Evolutionary conservation across 2,329 filamentous ascomycete genomes (phyloP).

Genomic region (Neonectria magnoliae): DNA sequence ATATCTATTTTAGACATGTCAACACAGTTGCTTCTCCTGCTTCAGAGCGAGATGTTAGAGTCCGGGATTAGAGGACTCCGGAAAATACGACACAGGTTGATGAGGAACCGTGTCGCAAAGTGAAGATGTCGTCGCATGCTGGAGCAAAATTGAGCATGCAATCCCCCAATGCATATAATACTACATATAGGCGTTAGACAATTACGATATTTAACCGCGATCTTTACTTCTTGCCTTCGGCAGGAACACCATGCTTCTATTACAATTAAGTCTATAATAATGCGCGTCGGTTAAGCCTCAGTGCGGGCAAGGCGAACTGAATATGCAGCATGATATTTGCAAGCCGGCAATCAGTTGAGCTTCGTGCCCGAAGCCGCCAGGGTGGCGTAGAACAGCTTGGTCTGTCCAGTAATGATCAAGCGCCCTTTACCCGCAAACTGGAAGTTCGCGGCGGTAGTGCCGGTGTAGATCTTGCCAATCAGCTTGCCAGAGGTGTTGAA

Average conservation of each 20-base stretch:
- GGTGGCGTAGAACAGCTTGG: constrained; percentile 47
- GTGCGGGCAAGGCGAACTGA: neutral
- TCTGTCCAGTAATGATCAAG: constrained; percentile 50
- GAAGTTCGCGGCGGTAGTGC: constrained; percentile 57
- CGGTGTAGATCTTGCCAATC: constrained; percentile 66
- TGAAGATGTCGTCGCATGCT: too few relatives aligned
- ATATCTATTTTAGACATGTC: too few relatives aligned
- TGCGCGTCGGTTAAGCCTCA: neutral
- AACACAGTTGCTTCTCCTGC: too few relatives aligned
- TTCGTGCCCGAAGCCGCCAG: constrained; percentile 32
- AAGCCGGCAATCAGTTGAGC: constrained; percentile 13
- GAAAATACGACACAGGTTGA: neutral
- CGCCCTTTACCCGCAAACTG: constrained; percentile 53
- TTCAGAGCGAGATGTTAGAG: too few relatives aligned
- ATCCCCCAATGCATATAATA: too few relatives aligned
- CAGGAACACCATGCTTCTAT: neutral
- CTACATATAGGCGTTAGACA: neutral
- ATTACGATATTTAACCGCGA: neutral
- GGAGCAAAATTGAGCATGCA: neutral
- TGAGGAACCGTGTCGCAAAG: neutral
- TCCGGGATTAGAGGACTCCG: too few relatives aligned
- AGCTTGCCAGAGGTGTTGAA: constrained; percentile 58
- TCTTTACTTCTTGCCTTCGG: neutral
- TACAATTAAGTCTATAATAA: neutral
- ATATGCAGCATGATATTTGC: neutral